Percentiles rank a stretch among this genome's conserved stretches.
These are phyloP conservation scores for Gymnopilus junonius DNA, from an alignment of 768 basidiomycete species.

Conservation along the genomic window DNA sequence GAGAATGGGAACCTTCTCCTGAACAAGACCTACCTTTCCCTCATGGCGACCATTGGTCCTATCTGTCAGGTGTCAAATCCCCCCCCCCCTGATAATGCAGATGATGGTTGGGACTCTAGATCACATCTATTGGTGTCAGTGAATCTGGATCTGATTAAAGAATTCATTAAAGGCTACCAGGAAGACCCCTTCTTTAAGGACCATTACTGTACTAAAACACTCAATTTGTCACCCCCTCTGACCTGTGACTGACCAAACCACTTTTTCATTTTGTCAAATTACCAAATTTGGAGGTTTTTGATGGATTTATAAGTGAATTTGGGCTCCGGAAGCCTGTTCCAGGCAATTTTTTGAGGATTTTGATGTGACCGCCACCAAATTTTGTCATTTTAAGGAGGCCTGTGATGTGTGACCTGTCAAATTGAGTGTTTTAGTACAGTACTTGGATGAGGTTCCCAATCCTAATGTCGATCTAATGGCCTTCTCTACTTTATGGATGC, in stretches of 20 bases:
- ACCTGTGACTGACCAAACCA: no score
- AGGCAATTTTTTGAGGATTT: no score
- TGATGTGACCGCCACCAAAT: no score
- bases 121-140: not conserved
- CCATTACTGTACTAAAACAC: no score
- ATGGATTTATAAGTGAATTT: no score
- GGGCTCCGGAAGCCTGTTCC: no score
- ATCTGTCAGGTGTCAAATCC: not conserved
- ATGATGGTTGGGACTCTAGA: conserved; percentile 1
- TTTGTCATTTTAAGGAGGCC: no score
- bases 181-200: conserved; percentile 1
- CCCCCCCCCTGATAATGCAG: conserved; percentile 25
- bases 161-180: conserved; percentile 19
- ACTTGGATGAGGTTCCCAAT: not conserved
- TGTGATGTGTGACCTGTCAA: no score
- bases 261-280: no score
- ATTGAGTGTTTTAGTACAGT: no score
- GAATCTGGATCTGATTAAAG: conserved; percentile 8
- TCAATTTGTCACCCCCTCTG: no score
- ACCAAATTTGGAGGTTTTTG: no score
- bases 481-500: conserved; percentile 24
- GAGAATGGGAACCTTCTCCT: not conserved
- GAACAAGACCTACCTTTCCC: not conserved
- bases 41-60: conserved; percentile 5
- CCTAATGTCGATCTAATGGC: not conserved